Evolutionary conservation across 805 yeast species (phyloP).

Genomic region (Yamadazyma nakazawae): DNA sequence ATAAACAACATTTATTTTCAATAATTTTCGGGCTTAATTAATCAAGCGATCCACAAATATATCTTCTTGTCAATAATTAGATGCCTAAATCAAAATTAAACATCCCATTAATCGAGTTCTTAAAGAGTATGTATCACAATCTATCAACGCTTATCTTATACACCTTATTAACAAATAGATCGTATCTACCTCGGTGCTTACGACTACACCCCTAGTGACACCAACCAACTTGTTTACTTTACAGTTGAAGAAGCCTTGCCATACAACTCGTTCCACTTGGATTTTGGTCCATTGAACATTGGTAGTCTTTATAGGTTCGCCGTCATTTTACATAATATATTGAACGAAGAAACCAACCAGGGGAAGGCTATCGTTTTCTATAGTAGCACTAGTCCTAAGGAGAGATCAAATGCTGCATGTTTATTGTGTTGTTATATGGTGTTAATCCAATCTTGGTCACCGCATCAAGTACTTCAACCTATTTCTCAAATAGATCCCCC

Average conservation of each 20-base stretch:
- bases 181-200: constrained; percentile 90
- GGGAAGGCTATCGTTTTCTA: constrained; percentile 89
- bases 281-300: constrained; percentile 93
- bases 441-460: constrained; percentile 95
- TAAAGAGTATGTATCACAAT: constrained; percentile 35
- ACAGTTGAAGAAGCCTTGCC: constrained; percentile 91
- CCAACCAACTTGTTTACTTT: constrained; percentile 73
- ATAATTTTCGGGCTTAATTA: not conserved
- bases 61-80: not conserved
- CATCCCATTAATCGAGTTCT: constrained; percentile 42
- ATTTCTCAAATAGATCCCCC: constrained; percentile 90
- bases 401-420: constrained; percentile 92
- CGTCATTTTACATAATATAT: constrained; percentile 84
- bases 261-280: constrained; percentile 92
- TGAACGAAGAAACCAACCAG: constrained; percentile 80
- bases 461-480: constrained; percentile 95
- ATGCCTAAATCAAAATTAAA: constrained; percentile 10
- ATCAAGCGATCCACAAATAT: not conserved
- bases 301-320: constrained; percentile 95
- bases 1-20: not conserved
- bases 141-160: not conserved
- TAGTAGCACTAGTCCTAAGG: constrained; percentile 75
- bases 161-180: constrained; percentile 28
- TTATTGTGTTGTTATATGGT: constrained; percentile 92
- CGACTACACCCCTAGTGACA: constrained; percentile 74